Percentiles rank a stretch among this genome's conserved stretches.
Evolutionary conservation across 169 alveolate genomes (phyloP).

Genomic region (Babesia bovis): DNA sequence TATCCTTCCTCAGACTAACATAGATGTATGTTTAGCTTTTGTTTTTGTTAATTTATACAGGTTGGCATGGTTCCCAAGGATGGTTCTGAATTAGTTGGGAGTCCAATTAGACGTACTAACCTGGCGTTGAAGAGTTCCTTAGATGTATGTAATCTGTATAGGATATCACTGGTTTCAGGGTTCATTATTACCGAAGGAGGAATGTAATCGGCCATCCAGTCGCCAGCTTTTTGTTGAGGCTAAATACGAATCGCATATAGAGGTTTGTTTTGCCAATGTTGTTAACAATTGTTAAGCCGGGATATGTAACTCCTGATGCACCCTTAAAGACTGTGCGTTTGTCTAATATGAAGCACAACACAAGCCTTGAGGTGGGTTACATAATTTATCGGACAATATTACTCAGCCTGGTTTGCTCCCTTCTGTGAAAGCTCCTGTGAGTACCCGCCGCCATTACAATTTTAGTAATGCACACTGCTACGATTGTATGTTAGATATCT

Average conservation of each 20-base stretch:
- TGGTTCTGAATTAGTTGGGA: not conserved
- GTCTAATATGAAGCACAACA: constrained; percentile 12
- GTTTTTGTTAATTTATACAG: not conserved
- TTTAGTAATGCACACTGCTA: constrained; percentile 25
- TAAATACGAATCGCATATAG: constrained; percentile 42
- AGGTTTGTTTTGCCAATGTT: not conserved
- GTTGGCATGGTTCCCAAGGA: constrained; percentile 56
- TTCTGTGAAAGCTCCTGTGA: not conserved
- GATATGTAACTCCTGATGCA: constrained; percentile 16
- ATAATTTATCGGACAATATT: not conserved
- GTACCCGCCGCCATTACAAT: constrained; percentile 26
- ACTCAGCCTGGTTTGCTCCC: constrained; percentile 22
- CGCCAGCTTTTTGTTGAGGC: constrained; percentile 8
- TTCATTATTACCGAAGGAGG: constrained; percentile 52
- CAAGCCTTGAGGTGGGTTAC: constrained; percentile 12
- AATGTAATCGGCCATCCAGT: not conserved
- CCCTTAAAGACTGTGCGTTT: constrained; percentile 19
- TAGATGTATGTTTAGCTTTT: constrained; percentile 24
- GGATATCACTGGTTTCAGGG: constrained; percentile 3
- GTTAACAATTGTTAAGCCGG: not conserved
- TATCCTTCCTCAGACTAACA: not conserved
- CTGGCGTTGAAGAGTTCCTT: constrained; percentile 32
- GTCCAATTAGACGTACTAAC: not conserved
- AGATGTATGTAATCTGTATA: constrained; percentile 16
- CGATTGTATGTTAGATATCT: constrained; percentile 11